Evolutionary conservation across 192 early-diverging fungal genomes (phyloP), one percentile per base, ranked within the genome.

Genomic region (Obelidium mucronatum): DNA sequence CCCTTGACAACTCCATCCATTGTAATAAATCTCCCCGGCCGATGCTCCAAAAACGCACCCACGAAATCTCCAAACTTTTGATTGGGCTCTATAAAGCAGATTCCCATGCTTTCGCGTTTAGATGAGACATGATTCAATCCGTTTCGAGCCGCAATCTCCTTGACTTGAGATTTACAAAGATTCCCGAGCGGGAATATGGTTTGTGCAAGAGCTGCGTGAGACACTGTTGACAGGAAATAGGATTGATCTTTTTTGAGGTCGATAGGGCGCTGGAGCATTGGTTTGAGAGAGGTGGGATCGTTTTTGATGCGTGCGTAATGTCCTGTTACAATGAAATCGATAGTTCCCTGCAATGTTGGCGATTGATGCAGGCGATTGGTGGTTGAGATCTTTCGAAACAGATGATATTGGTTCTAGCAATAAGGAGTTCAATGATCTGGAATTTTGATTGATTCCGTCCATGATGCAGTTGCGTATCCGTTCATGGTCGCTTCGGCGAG

Each of bases 81-180:
- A 73, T 95, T 91, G 26, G 72, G 72, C 4, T 96, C 95, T 2
- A 98, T 90, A 87, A 98, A 97, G 67, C 97, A 98, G 24, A 98
- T 94, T 0, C 97, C 97, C 94, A 96, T 96, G 76, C 93, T 95
- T 78, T 98, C 97, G 58, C 81, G 83, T 79, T 94, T 93, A 39
- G 82, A 82, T 0, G 90, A 83, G 0, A 91, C 89, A 1, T 86
- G 90, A 2, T 75, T 58, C 17, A 98, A 81, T 1, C 87, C 84
- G 2, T 79, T 48, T 17, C 82, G 73, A 1, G 66, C 24, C 0
- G 95, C 97, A 30, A 95, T 77, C 15, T 72, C 37, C 56, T 95
- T 94, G 30, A 97, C 93, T 37, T 90, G 81, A 1, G 83, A 30
- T 79, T 99, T 99, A 5, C 55, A 66, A 44, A 94, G 76, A 26